A percentile compares a stretch with the other conserved stretches of the same genome.
Conservation (phyloP, 306 rosid species). For the Leucaena leucocephala region DNA sequence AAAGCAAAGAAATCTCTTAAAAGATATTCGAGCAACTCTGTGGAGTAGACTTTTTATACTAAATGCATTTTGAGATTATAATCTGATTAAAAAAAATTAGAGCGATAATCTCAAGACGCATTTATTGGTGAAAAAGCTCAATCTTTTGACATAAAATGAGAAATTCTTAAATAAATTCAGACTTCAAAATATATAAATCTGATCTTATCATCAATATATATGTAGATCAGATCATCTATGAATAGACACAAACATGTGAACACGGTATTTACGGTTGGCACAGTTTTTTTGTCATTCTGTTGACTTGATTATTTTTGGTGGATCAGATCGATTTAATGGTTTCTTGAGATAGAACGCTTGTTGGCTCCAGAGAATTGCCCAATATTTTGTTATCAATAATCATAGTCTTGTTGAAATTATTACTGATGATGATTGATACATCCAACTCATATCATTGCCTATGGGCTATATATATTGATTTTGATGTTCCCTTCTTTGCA, state of each 20-base stretch:
- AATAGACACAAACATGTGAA: not conserved
- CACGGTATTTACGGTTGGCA: not conserved
- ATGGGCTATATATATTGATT: slow-evolving; percentile 8
- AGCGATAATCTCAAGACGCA: not conserved
- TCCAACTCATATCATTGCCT: not conserved
- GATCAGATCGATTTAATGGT: not conserved
- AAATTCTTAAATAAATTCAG: not conserved
- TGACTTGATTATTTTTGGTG: not conserved
- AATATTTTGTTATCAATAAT: not conserved
- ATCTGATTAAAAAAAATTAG: not conserved
- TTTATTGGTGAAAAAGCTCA: not conserved
- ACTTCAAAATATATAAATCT: not conserved
- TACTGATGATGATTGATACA: not conserved
- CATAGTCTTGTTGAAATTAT: not conserved
- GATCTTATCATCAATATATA: not conserved
- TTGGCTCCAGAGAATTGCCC: not conserved
- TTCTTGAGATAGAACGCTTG: not conserved
- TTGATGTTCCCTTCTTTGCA: slow-evolving; percentile 32
- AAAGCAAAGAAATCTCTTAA: not conserved
- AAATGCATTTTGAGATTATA: not conserved
- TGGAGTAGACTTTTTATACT: not conserved
- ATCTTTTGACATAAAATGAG: not conserved
- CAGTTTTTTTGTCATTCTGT: not conserved
- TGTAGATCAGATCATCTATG: not conserved
- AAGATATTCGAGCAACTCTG: not conserved